Conservation (phyloP, 106 monocot genomes). For the Platanthera guangdongensis region DNA sequence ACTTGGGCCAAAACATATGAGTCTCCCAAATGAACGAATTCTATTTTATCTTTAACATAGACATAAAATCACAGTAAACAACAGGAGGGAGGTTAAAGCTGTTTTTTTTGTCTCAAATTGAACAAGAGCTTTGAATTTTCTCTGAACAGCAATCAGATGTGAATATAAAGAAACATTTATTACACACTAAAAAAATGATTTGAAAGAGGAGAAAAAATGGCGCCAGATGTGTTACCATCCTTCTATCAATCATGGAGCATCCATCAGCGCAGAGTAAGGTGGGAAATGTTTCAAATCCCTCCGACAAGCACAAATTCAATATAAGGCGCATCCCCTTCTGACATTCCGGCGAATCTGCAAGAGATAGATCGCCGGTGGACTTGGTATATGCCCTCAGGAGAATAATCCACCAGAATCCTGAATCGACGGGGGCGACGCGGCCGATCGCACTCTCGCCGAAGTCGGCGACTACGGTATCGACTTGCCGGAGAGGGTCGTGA, state of each 20-base stretch:
- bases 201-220: background rate
- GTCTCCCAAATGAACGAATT: no score
- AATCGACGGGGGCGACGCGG: conserved; percentile 52
- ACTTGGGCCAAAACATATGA: no score
- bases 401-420: conserved; percentile 58
- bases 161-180: no score
- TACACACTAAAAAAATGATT: background rate
- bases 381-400: conserved; percentile 46
- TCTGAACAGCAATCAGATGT: background rate
- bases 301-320: conserved; percentile 38
- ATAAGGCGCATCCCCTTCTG: conserved; percentile 56
- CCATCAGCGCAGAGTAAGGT: conserved; percentile 51
- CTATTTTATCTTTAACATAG: no score
- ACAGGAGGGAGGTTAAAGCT: background rate
- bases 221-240: conserved; percentile 26
- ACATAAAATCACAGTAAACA: background rate
- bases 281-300: conserved; percentile 48
- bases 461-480: conserved; percentile 38
- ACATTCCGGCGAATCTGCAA: conserved; percentile 34
- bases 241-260: conserved; percentile 53
- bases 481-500: conserved; percentile 29
- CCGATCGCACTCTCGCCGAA: conserved; percentile 58
- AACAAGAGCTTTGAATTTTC: background rate
- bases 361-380: conserved; percentile 42
- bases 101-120: background rate